These are phyloP conservation scores for Vachellia pachyceras DNA, from an alignment of 306 rosid genomes.

Conservation along the genomic window DNA sequence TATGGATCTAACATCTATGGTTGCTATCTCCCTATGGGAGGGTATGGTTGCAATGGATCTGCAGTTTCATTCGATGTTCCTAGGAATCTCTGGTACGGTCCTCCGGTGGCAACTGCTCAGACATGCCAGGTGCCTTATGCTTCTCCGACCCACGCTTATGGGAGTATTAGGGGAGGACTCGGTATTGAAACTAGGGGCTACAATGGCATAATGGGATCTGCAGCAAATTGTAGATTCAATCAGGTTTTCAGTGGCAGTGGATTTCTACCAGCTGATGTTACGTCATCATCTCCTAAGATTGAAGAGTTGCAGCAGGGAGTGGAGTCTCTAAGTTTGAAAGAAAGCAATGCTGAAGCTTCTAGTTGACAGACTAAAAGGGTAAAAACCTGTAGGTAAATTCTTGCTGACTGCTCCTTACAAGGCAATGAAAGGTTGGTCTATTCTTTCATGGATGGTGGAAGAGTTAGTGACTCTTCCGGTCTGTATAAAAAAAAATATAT, in stretches of 20 bases:
- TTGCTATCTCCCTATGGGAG: constrained; percentile 65
- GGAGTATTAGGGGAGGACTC: constrained; percentile 48
- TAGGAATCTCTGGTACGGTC: constrained; percentile 53
- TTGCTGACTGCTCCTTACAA: constrained; percentile 42
- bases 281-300: constrained; percentile 27
- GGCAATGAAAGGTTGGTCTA: constrained; percentile 48
- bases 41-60: constrained; percentile 52
- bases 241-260: constrained; percentile 44
- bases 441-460: constrained; percentile 52
- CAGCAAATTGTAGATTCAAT: constrained; percentile 42
- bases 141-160: constrained; percentile 39
- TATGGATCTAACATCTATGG: constrained; percentile 52
- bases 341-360: constrained; percentile 45
- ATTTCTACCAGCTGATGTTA: constrained; percentile 39
- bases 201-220: constrained; percentile 43
- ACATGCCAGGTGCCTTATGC: constrained; percentile 51
- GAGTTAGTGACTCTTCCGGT: constrained; percentile 33
- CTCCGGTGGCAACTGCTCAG: constrained; percentile 46
- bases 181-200: constrained; percentile 44
- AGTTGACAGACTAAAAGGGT: constrained; percentile 34
- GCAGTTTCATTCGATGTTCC: constrained; percentile 51
- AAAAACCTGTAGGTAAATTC: constrained; percentile 51
- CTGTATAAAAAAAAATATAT: constrained; percentile 34
- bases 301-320: constrained; percentile 46
- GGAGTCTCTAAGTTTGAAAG: constrained; percentile 47